Base-by-base conservation (phyloP, 345 rosid species). In the Luvunga scandens region DNA sequence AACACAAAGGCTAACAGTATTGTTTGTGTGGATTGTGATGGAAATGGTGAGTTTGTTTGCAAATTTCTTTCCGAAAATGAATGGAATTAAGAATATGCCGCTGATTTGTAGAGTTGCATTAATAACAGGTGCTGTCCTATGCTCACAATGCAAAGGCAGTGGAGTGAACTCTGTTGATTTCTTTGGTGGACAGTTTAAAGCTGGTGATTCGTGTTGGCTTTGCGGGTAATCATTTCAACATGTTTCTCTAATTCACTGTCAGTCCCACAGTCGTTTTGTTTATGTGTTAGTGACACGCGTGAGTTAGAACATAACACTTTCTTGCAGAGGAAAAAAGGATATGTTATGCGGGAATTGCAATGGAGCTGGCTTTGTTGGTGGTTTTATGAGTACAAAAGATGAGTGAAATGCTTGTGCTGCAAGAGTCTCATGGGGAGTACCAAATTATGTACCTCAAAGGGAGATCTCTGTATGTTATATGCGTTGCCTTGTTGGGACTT, bases 321-420 rank as follows among this genome's bases (percentile, higher is more conserved):
- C 19, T 75, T 85, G 84, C 85, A 89, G 92, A 21, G 91, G 92
- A 21, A 88, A 80, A 72, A 89, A 78, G 76, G 83, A 85, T 0
- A 84, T 91, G 84, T 33, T 91, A 48, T 85, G 92, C 55, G 91
- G 91, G 45, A 85, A 85, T 42, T 91, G 91, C 83, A 89, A 89
- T 72, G 94, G 90, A 72, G 94, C 94, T 64, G 92, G 91, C 39
- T 91, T 89, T 76, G 0, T 89, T 38, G 92, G 92, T 21, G 94
- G 92, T 30, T 89, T 91, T 78, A 76, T 89, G 89, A 91, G 88
- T 80, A 86, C 92, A n/a, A 27, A 22, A 9, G 91, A 91, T 61
- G 88, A 89, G 77, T 88, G 83, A 70, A 80, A 36, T 80, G n/a
- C 69, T 66, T 38, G 28, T 39, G 6, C 21, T 70, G 71, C 59